Base-by-base conservation (phyloP, 352 stramenopile genomes). In the Globisporangium cystogenes region DNA sequence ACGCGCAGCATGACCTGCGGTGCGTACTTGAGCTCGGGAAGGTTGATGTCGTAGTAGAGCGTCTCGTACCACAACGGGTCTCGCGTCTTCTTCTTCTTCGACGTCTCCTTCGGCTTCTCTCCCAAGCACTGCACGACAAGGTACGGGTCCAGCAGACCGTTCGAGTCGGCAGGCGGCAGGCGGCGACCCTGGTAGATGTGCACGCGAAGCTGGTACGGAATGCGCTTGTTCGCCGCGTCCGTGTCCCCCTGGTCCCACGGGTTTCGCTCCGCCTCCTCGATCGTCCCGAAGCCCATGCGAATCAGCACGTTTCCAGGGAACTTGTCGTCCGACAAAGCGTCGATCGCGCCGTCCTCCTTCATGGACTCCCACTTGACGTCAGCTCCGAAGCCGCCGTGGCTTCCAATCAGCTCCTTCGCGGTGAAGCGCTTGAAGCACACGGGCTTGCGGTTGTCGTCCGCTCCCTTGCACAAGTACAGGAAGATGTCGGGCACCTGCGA, bases 41-140 rank as follows among this genome's bases (percentile, higher is more conserved):
- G 55, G 41, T 90, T 89, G 21, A 94, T 81, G 44, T 95, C 80
- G 36, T 94, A 95, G 64, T 87, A 85, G 15, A 94, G 52, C 6
- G 83, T 96, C 60, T 95, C 76, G 66, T 96, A 96, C 64, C 71
- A 96, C n/a, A 87, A 56, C 14, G 86, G 84, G 56, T 96, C 82
- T 52, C 78, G 58, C 2, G 84, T 96, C 59, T 85, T 86, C 52
- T 76, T 79, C 64, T 92, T 88, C 20, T 77, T 74, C 12, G 73
- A 74, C 0, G 81, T 90, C 47, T 81, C 57, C 51, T 90, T 88
- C 1, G 74, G 56, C 48, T 96, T 89, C 36, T 88, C 78, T 5
- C 80, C 80, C 74, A 90, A 83, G 54, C 85, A 92, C 27, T 76
- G 76, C 14, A 93, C 70, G 21, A 91, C 69, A 23, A 94, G 57